Evolutionary conservation across 768 basidiomycete species (phyloP), one percentile per base, ranked within the genome.

Genomic region (Glaciozyma antarctica): DNA sequence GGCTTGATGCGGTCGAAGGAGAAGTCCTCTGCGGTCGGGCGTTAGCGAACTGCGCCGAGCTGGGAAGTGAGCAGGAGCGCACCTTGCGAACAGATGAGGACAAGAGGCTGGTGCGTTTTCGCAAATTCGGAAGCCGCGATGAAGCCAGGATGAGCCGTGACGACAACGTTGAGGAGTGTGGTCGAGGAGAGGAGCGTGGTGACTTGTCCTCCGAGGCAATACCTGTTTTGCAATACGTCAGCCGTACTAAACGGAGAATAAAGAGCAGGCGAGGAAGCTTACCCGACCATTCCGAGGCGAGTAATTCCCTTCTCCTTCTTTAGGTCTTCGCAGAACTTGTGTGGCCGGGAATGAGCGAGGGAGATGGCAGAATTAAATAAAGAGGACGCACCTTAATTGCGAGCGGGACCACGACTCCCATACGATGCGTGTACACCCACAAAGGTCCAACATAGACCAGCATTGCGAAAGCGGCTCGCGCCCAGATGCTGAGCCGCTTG

Each of bases 111-210:
- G 32, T n/a, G 24, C 1, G 41, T 22, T 24, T 13, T n/a, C 34
- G 24, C 30, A n/a, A 60, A 60, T 17, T 60, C 22, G 32, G 49
- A n/a, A 5, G n/a, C 7, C 2, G 7, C 19, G 34, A 52, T 1
- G 12, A 32, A 48, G n/a, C 49, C 60, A 3, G 60, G 49, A 45
- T 60, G 60, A n/a, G n/a, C 34, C 5, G 49, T 34, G n/a, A 60
- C 48, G n/a, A 38, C 8, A 24, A 52, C 60, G 9, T 60, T 49
- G 45, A 60, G 21, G 60, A 49, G 49, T 5, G 16, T 55, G n/a
- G 38, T 24, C 24, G 38, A 24, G 7, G 60, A 24, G 51, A 61
- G 60, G 12, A 10, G 43, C 19, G 21, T 44, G 2, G 28, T 10
- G 51, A 60, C 10, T 22, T 22, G 32, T 22, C 34, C 48, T 4